Evolutionary conservation across 139 green algal species (phyloP).

Genomic region (Chlorella sorokiniana): DNA sequence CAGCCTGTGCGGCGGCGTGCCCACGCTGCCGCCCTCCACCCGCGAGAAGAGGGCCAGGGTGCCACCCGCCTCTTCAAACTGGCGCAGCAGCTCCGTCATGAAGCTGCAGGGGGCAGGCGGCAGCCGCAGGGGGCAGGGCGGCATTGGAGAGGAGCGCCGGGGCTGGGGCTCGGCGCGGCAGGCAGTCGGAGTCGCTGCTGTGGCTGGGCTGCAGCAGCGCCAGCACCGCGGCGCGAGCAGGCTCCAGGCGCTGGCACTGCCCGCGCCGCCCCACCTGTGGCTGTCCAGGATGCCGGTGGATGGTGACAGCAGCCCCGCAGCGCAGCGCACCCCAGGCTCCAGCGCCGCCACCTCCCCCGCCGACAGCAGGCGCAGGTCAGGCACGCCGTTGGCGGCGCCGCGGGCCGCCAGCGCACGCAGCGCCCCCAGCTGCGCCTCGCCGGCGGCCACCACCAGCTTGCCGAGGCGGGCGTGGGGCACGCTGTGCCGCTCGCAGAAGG

Average conservation of each 20-base stretch:
- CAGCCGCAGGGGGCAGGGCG: no score
- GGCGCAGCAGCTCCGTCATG: conserved; percentile 70
- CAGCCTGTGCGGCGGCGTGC: conserved; percentile 28
- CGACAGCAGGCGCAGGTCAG: conserved; percentile 69
- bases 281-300: conserved; percentile 86
- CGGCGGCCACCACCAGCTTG: conserved; percentile 84
- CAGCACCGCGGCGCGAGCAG: background rate
- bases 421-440: conserved; percentile 33
- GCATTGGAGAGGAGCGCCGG: no score
- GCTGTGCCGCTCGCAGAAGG: conserved; percentile 51
- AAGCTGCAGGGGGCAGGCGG: conserved; percentile 46
- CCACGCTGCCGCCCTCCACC: conserved; percentile 45
- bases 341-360: conserved; percentile 46
- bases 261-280: no score
- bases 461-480: conserved; percentile 64
- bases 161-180: no score
- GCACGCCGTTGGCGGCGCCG: conserved; percentile 65
- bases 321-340: conserved; percentile 68
- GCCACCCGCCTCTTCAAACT: conserved; percentile 55
- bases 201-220: background rate
- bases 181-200: no score
- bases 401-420: conserved; percentile 19
- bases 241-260: background rate
- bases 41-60: conserved; percentile 52
- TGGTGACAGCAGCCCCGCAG: conserved; percentile 78